A percentile compares a stretch with the other conserved stretches of the same genome.
These are phyloP conservation scores for Podospora pseudopauciseta DNA, from an alignment of 495 filamentous ascomycete species.

Conservation along the genomic window DNA sequence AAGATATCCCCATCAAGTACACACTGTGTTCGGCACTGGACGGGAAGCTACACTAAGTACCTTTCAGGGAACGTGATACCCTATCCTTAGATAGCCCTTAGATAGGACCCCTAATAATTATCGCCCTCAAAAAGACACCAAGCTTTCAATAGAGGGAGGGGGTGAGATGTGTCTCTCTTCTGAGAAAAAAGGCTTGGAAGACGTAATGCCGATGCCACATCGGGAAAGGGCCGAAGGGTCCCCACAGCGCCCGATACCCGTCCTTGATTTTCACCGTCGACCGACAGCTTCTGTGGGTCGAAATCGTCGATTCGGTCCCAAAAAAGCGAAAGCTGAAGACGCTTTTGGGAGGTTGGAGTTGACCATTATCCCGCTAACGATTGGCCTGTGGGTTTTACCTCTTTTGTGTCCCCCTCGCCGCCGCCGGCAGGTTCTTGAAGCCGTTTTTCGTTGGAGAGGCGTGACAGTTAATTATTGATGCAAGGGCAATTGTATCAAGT, in stretches of 20 bases:
- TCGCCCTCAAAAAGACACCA: neutral
- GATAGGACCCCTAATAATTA: neutral
- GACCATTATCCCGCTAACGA: neutral
- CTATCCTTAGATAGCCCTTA: no score
- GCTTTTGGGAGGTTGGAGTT: neutral
- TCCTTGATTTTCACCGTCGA: neutral
- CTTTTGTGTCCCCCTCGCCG: no score
- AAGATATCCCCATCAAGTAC: neutral
- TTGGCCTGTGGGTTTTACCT: neutral
- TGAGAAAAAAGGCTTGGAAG: neutral
- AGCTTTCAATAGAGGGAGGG: neutral
- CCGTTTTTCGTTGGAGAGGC: no score
- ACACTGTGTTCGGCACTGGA: conserved; percentile 1
- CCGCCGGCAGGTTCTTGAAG: no score
- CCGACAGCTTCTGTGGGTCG: neutral
- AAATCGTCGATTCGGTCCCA: neutral
- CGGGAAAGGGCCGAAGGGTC: neutral
- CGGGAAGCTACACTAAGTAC: neutral
- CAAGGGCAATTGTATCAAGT: neutral
- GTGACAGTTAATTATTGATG: no score
- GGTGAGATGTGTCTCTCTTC: no score
- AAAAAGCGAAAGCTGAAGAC: neutral
- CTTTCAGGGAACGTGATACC: neutral
- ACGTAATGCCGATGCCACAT: neutral
- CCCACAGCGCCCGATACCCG: neutral